Percentiles rank a stretch among this genome's conserved stretches.
phyloP scores from a whole-genome alignment of 2,329 filamentous ascomycete species.

The Xylariomycetidae sp. region DNA sequence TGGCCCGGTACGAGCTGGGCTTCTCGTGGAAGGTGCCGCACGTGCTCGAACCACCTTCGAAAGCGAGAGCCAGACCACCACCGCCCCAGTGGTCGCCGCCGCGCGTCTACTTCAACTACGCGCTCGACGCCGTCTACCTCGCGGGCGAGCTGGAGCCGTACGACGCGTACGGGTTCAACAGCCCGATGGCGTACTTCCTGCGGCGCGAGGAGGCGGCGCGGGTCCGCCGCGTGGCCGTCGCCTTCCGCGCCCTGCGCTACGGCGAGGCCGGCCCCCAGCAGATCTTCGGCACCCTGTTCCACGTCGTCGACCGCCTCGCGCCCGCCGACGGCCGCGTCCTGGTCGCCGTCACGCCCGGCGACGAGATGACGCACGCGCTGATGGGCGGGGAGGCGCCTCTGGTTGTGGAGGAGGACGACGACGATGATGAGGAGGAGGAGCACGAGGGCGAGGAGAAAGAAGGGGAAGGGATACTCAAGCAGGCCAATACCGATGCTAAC shows the following conservation, averaged over 20 bases:
- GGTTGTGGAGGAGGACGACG: conserved; percentile 8
- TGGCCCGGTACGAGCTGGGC: conserved; percentile 39
- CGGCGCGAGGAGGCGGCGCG: conserved; percentile 36
- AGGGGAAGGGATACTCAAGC: neutral
- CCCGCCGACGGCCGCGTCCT: conserved; percentile 28
- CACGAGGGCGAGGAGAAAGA: neutral
- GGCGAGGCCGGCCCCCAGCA: conserved; percentile 38
- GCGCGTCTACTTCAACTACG: conserved; percentile 44
- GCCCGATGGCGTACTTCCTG: conserved; percentile 46
- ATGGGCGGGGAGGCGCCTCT: conserved; percentile 20
- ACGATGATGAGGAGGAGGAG: neutral
- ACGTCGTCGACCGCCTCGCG: conserved; percentile 41
- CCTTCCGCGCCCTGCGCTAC: conserved; percentile 40
- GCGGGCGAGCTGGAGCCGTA: conserved; percentile 44
- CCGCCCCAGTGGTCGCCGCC: conserved; percentile 31
- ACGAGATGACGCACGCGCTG: conserved; percentile 27
- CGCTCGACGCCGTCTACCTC: conserved; percentile 41
- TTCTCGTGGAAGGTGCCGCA: conserved; percentile 44
- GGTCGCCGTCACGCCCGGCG: conserved; percentile 35
- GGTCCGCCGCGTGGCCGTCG: conserved; percentile 39
- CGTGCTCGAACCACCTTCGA: too few species aligned
- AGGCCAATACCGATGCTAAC: neutral
- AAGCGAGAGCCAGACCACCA: conserved; percentile 3
- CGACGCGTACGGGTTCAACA: conserved; percentile 41
- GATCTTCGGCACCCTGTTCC: conserved; percentile 44